Evolutionary conservation across 306 rosid genomes (phyloP), one percentile per base, ranked within the genome.

Genomic region (Notholithocarpus densiflorus): DNA sequence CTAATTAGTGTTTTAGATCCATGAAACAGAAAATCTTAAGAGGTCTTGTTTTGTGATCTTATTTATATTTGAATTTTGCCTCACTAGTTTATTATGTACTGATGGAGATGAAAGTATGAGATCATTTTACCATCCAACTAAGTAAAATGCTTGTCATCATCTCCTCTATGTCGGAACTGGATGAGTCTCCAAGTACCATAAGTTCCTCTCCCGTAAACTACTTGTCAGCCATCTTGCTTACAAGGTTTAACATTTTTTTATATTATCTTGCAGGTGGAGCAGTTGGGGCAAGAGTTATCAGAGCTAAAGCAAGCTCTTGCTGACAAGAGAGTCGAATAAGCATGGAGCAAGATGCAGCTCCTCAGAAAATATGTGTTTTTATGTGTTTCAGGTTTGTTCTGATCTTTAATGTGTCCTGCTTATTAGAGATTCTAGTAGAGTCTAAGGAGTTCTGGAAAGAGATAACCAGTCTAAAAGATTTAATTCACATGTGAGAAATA

Each of bases 271-370:
- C 85, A 93, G 99, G 80, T 93, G 76, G 99, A 95, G 87, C 88
- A 91, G 79, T 86, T 95, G 90, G 96, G 93, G 94, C 79, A 79
- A 78, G 96, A 91, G 87, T 83, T 95, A 70, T 86, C 88, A 43
- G 85, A 80, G 74, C 86, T 91, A 77, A 84, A 75, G 72, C 83
- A 88, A 81, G 80, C 73, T 82, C 93, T 95, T 77, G 40, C 84
- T 17, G 98, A 91, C 64, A 91, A 95, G 87, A 89, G 89, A 88
- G 92, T 80, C 90, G 92, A 84, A 78, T 87, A 88, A 85, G 79
- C 71, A 96, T 97, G 6, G 97, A 91, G 83, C 94, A 88, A 78
- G 92, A 91, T 7, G 93, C 82, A 57, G 90, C 93, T 31, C 87
- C 93, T 80, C 99, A 91, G 72, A 95, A 88, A 88, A 40, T 81